Evolutionary conservation across 2,329 filamentous ascomycete species (phyloP), one percentile per base, ranked within the genome.

Genomic region (Ploettnerulaceae sp.): DNA sequence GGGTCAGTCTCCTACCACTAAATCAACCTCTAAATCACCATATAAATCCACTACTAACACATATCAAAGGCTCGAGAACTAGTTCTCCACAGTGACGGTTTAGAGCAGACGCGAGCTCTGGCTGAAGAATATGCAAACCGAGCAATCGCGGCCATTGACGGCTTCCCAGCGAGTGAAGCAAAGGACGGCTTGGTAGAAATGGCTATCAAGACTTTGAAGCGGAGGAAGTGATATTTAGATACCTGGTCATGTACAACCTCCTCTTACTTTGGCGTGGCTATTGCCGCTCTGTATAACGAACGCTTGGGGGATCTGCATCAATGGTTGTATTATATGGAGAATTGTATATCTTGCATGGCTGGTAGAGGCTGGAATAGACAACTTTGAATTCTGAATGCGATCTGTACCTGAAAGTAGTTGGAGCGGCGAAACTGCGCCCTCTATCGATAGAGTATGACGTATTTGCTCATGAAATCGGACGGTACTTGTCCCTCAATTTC

Each of bases 131-230:
- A 95, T 66, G 84, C 86, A 29, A 84, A 93, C 62, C 87, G 87
- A 63, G 93, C 93, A 21, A 86, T 95, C 51, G 76, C 81, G 4
- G 87, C 90, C n/a, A 86, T 98, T 60, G 75, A 77, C 54, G 70
- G 72, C 35, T 95, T 98, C 67, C 93, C 93, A 5, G 84, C 90
- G n/a, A 91, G 89, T 65, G 91, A 97, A 55, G 93, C 93, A 48
- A 97, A 95, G 71, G 79, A 85, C 22, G 91, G 91, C 0, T 73
- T 98, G 31, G 73, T 95, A 35, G 89, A 96, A 62, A 96, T 97
- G 88, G 94, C 89, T 57, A 78, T 84, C 59, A 96, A 95, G 72
- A 89, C 90, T 12, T 80, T 95, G 72, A 84, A 89, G 69, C 78
- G 91, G 61, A 77, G 89, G 66, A 96, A 95, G 69, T 97, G 74